phyloP scores from a whole-genome alignment of 805 yeast genomes.

The Clavispora vitiphila region DNA sequence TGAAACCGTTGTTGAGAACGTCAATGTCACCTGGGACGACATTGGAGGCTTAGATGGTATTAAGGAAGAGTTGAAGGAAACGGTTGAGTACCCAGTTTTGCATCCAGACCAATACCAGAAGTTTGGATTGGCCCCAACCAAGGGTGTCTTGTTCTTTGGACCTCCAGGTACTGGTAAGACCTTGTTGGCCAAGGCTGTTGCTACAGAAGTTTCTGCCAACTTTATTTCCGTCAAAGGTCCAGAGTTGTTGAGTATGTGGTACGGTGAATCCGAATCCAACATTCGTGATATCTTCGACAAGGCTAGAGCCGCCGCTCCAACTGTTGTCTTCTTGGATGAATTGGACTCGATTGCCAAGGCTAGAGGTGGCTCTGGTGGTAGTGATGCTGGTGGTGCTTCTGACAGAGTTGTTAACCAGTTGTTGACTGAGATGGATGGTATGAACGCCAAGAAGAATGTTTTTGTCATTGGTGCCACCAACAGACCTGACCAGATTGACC shows the following conservation, averaged over 20 bases:
- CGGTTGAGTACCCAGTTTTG: slow-evolving; percentile 97
- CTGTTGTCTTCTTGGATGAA: slow-evolving; percentile 97
- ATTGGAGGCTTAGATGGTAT: slow-evolving; percentile 97
- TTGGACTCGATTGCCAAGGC: slow-evolving; percentile 96
- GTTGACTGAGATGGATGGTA: slow-evolving; percentile 99
- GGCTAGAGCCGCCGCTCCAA: slow-evolving; percentile 99
- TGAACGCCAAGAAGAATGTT: slow-evolving; percentile 98
- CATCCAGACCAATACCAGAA: slow-evolving; percentile 99
- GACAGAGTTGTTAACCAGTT: slow-evolving; percentile 95
- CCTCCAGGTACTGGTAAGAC: slow-evolving; percentile 99
- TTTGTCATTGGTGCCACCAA: slow-evolving; percentile 99
- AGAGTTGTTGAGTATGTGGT: slow-evolving; percentile 96
- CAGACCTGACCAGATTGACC: slow-evolving; percentile 99
- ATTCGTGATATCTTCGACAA: slow-evolving; percentile 97
- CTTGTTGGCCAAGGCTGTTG: slow-evolving; percentile 95
- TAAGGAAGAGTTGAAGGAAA: slow-evolving; percentile 95
- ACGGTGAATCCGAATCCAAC: slow-evolving; percentile 96
- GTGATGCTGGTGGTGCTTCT: slow-evolving; percentile 93
- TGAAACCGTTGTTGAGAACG: slow-evolving; percentile 98
- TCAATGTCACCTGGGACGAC: slow-evolving; percentile 98
- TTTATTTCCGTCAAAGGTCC: slow-evolving; percentile 97
- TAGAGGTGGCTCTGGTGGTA: slow-evolving; percentile 64
- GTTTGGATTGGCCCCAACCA: slow-evolving; percentile 95
- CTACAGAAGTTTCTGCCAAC: slow-evolving; percentile 97
- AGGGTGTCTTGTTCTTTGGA: slow-evolving; percentile 97